Evolutionary conservation across 2,329 filamentous ascomycete species (phyloP).

Genomic region (Trichoderma guizhouense): DNA sequence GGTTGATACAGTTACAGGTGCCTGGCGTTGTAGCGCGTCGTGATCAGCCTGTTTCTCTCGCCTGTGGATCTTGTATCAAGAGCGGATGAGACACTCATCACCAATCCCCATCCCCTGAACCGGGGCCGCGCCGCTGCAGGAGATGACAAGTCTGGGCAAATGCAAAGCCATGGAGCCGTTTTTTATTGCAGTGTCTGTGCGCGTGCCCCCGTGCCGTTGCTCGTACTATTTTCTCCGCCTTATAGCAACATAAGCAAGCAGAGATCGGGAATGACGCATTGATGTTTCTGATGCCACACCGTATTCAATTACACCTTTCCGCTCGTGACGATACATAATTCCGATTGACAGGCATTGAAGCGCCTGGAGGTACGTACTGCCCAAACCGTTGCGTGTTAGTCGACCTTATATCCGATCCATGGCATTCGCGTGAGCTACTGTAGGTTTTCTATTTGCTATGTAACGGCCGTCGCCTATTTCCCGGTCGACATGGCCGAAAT

Average conservation of each 20-base stretch:
- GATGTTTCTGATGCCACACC: not conserved
- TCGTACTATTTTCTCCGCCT: not conserved
- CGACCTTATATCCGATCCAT: not conserved
- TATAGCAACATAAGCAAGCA: not conserved
- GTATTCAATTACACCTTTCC: not conserved
- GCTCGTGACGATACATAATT: not conserved
- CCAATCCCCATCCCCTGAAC: not conserved
- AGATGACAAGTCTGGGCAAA: slow-evolving; percentile 1
- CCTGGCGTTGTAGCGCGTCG: not conserved
- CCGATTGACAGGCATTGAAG: not conserved
- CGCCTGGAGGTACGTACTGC: not conserved
- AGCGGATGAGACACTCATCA: not conserved
- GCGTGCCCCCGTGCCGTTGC: not conserved
- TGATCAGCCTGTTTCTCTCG: not conserved
- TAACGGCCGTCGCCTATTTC: not conserved
- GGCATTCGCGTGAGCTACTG: not conserved
- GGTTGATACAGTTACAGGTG: not conserved
- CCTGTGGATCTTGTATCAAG: not conserved
- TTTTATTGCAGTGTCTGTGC: not conserved
- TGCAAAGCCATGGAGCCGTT: not conserved
- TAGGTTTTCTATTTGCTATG: not conserved
- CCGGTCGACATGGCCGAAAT: not conserved
- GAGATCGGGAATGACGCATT: not conserved
- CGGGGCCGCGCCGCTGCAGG: not conserved
- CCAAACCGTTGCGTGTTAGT: not conserved